phyloP scores from a whole-genome alignment of 768 basidiomycete genomes.

The Fomitopsis serialis region DNA sequence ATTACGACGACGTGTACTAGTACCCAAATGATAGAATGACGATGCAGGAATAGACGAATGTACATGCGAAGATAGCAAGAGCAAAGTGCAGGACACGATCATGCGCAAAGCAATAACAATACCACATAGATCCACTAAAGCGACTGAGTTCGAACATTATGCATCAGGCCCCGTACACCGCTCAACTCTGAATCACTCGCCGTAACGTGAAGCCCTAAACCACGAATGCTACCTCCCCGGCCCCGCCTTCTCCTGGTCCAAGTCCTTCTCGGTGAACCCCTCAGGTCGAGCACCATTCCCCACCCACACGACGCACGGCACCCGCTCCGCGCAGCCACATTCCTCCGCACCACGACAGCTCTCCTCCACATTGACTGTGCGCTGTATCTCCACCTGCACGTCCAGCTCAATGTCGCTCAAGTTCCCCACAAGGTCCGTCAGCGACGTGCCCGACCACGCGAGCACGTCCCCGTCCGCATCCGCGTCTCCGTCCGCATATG shows the following conservation, averaged over 20 bases:
- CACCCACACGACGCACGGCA: background rate
- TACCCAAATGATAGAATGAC: too few species aligned
- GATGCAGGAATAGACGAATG: too few species aligned
- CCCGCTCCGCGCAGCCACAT: background rate
- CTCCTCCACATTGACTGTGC: conserved; percentile 15
- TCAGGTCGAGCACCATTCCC: background rate
- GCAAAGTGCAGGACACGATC: too few species aligned
- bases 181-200: too few species aligned
- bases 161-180: too few species aligned
- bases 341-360: background rate
- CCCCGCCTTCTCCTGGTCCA: background rate
- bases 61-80: too few species aligned
- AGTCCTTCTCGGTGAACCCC: background rate
- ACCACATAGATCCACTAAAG: too few species aligned
- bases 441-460: background rate
- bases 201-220: background rate
- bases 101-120: too few species aligned
- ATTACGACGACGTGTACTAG: too few species aligned
- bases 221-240: background rate
- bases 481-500: conserved; percentile 1
- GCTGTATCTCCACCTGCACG: conserved; percentile 19
- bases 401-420: conserved; percentile 6
- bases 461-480: conserved; percentile 2
- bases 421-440: background rate
- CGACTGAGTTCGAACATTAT: too few species aligned